These are phyloP conservation scores for Panellus pusillus DNA, from an alignment of 768 basidiomycete genomes.

Conservation along the genomic window DNA sequence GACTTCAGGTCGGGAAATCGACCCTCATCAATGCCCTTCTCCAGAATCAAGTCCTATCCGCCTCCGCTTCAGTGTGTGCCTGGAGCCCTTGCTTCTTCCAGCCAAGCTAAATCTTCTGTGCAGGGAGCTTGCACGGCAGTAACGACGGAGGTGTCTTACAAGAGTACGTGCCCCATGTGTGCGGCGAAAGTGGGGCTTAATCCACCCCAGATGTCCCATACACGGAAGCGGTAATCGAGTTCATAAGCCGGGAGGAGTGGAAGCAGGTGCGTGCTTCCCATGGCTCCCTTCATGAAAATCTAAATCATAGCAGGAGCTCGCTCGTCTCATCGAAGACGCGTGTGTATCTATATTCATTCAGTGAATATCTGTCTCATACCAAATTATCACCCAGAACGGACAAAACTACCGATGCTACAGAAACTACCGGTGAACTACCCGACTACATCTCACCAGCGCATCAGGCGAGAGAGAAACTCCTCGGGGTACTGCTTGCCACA, in stretches of 20 bases:
- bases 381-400: not conserved
- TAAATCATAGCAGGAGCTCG: not conserved
- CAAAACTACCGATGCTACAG: constrained; percentile 9
- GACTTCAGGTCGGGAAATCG: constrained; percentile 12
- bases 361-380: not conserved
- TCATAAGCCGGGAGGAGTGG: constrained; percentile 12
- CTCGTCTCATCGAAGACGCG: constrained; percentile 11
- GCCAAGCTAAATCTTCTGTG: not conserved
- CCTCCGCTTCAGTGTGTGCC: constrained; percentile 17
- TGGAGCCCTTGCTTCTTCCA: not conserved
- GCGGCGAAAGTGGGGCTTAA: not conserved
- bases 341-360: not conserved
- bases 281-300: not conserved
- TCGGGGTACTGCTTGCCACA: not conserved
- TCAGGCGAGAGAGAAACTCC: constrained; percentile 12
- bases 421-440: not conserved
- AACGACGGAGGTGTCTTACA: constrained; percentile 15
- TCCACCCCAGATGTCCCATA: not conserved
- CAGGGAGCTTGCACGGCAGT: constrained; percentile 22
- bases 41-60: constrained; percentile 7
- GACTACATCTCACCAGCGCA: not conserved
- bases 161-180: not conserved
- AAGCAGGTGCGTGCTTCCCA: constrained; percentile 1
- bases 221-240: constrained; percentile 16
- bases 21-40: constrained; percentile 19